These are phyloP conservation scores for Sungouiozyma ichnusensis DNA, from an alignment of 805 yeast genomes.

Conservation along the genomic window DNA sequence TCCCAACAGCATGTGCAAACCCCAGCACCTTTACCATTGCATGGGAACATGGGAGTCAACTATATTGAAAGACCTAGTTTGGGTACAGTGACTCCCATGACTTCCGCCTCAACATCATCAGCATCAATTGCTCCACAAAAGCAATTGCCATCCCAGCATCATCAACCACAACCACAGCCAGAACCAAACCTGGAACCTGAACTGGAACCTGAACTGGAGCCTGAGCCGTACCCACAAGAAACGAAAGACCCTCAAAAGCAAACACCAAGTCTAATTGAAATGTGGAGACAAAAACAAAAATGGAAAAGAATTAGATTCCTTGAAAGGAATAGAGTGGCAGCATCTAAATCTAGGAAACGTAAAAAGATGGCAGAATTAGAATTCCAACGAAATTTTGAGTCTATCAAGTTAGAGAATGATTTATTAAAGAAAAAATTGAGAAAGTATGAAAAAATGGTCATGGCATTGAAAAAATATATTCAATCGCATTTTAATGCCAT, in stretches of 20 bases:
- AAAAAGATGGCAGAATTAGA: constrained; percentile 54
- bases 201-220: background rate
- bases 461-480: constrained; percentile 13
- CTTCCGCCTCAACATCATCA: background rate
- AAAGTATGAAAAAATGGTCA: constrained; percentile 20
- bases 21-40: background rate
- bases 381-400: constrained; percentile 44
- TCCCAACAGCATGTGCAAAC: background rate
- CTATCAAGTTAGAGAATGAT: constrained; percentile 34
- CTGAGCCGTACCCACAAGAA: background rate
- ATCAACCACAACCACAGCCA: background rate
- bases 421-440: constrained; percentile 26
- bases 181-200: background rate
- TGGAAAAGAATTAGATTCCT: constrained; percentile 48
- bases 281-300: constrained; percentile 39
- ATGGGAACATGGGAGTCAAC: background rate
- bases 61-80: background rate
- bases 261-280: background rate
- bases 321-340: constrained; percentile 50
- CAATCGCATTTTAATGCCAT: constrained; percentile 9
- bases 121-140: background rate
- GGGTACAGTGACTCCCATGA: background rate
- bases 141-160: background rate
- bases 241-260: background rate
- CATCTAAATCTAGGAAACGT: constrained; percentile 50